A percentile compares a stretch with the other conserved stretches of the same genome.
Evolutionary conservation across 2,329 filamentous ascomycete species (phyloP).

Genomic region (Pestalotiopsis sp.): DNA sequence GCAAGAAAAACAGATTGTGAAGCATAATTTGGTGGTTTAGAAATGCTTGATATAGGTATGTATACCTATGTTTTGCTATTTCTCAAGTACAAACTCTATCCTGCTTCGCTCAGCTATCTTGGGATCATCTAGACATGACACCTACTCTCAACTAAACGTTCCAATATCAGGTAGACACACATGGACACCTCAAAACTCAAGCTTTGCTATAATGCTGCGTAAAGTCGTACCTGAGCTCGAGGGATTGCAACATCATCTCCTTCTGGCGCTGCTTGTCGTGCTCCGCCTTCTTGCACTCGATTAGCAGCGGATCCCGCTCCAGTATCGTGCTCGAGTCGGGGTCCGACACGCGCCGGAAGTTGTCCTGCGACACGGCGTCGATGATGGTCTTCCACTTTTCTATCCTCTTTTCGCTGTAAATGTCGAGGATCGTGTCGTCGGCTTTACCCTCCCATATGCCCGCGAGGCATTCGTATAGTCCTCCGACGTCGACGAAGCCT

Average conservation of each 20-base stretch:
- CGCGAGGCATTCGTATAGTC: constrained; percentile 60
- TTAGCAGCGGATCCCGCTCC: constrained; percentile 41
- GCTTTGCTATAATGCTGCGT: constrained; percentile 43
- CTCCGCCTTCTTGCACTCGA: constrained; percentile 38
- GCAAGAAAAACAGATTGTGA: no score
- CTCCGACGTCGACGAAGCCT: constrained; percentile 65
- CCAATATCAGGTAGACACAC: no score
- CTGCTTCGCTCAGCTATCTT: no score
- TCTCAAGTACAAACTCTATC: no score
- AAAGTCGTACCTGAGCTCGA: constrained; percentile 46
- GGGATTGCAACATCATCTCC: constrained; percentile 36
- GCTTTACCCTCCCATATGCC: constrained; percentile 46
- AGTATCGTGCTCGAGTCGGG: constrained; percentile 40
- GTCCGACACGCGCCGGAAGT: constrained; percentile 46
- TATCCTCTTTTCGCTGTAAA: constrained; percentile 48
- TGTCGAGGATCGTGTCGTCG: constrained; percentile 44
- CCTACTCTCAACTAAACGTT: no score
- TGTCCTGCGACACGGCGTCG: constrained; percentile 44
- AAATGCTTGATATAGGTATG: no score
- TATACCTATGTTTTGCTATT: no score
- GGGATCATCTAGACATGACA: no score
- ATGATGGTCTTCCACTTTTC: constrained; percentile 48
- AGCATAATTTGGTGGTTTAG: no score
- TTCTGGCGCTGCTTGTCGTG: constrained; percentile 33
- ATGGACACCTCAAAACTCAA: not conserved